phyloP scores from a whole-genome alignment of 1,139 yeast genomes.

The Kodamaea suecica region DNA sequence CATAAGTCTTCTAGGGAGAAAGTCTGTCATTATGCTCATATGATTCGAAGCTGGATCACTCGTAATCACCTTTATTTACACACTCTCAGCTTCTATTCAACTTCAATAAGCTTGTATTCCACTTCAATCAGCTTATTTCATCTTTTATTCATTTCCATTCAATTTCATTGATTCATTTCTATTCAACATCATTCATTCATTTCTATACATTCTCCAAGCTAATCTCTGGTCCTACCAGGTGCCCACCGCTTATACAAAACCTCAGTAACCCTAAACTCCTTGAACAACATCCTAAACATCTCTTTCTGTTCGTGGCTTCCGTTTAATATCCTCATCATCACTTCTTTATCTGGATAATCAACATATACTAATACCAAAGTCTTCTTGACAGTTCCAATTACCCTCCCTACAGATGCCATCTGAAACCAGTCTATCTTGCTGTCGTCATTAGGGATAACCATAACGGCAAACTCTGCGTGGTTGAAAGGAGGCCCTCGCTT shows the following conservation, averaged over 20 bases:
- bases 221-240: constrained; percentile 79
- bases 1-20: too few relatives aligned
- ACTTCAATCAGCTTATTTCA: too few relatives aligned
- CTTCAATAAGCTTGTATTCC: too few relatives aligned
- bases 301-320: constrained; percentile 10
- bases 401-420: constrained; percentile 69
- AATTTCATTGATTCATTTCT: too few relatives aligned
- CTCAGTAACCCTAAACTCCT: constrained; percentile 53
- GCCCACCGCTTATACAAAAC: constrained; percentile 76
- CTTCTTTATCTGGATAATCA: constrained; percentile 41
- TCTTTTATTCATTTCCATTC: too few relatives aligned
- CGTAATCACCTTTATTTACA: too few relatives aligned
- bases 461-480: constrained; percentile 83
- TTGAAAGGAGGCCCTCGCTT: constrained; percentile 92
- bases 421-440: constrained; percentile 51
- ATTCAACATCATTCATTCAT: too few relatives aligned
- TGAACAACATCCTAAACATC: constrained; percentile 33
- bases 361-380: constrained; percentile 69
- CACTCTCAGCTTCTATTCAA: too few relatives aligned
- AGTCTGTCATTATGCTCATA: too few relatives aligned
- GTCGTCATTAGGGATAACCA: constrained; percentile 45
- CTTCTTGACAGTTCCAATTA: constrained; percentile 84
- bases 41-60: too few relatives aligned
- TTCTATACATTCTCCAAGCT: too few relatives aligned
- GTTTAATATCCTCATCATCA: constrained; percentile 22